Evolutionary conservation across 495 filamentous ascomycete species (phyloP).

Genomic region (Podospora didyma): DNA sequence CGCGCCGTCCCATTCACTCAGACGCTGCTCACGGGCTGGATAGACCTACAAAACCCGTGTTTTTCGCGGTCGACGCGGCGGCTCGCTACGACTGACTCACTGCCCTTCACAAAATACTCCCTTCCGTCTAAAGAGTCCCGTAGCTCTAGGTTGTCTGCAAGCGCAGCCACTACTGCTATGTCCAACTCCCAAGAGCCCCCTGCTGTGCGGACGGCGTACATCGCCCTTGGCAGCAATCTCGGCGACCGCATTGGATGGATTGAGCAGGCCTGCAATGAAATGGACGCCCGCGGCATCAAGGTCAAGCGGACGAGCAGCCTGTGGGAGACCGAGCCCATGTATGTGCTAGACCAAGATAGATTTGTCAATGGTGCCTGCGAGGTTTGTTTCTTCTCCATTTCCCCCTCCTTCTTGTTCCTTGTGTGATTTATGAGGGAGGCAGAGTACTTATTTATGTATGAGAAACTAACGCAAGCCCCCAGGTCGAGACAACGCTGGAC

Average conservation of each 20-base stretch:
- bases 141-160: conserved; percentile 1
- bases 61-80: conserved; percentile 14
- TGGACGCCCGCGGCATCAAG: conserved; percentile 66
- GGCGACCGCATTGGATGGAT: conserved; percentile 82
- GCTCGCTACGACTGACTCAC: neutral
- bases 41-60: neutral
- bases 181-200: neutral
- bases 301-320: conserved; percentile 79
- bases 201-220: conserved; percentile 53
- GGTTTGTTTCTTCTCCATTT: conserved; percentile 55
- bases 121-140: conserved; percentile 12
- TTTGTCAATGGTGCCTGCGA: conserved; percentile 95
- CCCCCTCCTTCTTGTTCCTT: neutral
- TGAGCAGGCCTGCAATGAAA: conserved; percentile 71
- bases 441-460: too few species aligned
- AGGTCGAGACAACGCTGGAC: conserved; percentile 78
- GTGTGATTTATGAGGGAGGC: neutral
- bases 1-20: neutral
- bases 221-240: conserved; percentile 91
- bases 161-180: conserved; percentile 8
- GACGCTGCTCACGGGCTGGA: conserved; percentile 2
- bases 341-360: conserved; percentile 78
- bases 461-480: neutral
- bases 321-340: conserved; percentile 96
- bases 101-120: conserved; percentile 22